Evolutionary conservation across 2,329 filamentous ascomycete genomes (phyloP).

Genomic region (Penicillium sp.): DNA sequence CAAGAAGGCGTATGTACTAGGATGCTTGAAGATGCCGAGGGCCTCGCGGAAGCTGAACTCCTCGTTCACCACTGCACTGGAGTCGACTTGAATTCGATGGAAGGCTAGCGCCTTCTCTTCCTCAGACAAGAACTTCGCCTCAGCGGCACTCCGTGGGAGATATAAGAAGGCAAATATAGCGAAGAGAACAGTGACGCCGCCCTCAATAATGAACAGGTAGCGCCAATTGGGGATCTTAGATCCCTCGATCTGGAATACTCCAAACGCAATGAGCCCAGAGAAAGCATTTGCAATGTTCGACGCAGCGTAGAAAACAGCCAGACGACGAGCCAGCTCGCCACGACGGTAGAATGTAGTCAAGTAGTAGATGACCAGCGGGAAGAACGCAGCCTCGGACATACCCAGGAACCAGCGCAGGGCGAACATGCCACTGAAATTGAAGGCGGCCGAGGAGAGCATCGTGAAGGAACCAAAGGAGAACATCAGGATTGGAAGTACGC

Average conservation of each 20-base stretch:
- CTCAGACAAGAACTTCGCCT: conserved; percentile 63
- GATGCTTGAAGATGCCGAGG: conserved; percentile 53
- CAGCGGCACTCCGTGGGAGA: conserved; percentile 62
- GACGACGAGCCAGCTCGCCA: conserved; percentile 65
- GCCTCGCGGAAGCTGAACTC: conserved; percentile 53
- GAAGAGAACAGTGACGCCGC: conserved; percentile 58
- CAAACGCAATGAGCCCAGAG: conserved; percentile 58
- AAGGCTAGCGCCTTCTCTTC: conserved; percentile 68
- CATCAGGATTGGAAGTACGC: conserved; percentile 67
- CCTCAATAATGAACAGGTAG: conserved; percentile 58
- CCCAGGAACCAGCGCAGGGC: conserved; percentile 68
- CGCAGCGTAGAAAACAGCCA: conserved; percentile 73
- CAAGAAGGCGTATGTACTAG: conserved; percentile 54
- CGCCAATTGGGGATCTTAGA: conserved; percentile 51
- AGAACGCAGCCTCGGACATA: conserved; percentile 66
- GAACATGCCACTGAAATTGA: conserved; percentile 65
- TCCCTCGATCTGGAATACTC: conserved; percentile 57
- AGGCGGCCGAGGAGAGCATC: conserved; percentile 54
- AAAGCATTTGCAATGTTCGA: conserved; percentile 71
- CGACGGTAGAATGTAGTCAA: conserved; percentile 67
- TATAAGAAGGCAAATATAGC: conserved; percentile 66
- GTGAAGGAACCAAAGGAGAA: conserved; percentile 65
- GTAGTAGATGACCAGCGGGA: conserved; percentile 66
- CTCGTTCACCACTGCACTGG: conserved; percentile 61
- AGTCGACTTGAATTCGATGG: conserved; percentile 72